Evolutionary conservation across 306 rosid species (phyloP).

Genomic region (cucumber (Cucumis sativus)): DNA sequence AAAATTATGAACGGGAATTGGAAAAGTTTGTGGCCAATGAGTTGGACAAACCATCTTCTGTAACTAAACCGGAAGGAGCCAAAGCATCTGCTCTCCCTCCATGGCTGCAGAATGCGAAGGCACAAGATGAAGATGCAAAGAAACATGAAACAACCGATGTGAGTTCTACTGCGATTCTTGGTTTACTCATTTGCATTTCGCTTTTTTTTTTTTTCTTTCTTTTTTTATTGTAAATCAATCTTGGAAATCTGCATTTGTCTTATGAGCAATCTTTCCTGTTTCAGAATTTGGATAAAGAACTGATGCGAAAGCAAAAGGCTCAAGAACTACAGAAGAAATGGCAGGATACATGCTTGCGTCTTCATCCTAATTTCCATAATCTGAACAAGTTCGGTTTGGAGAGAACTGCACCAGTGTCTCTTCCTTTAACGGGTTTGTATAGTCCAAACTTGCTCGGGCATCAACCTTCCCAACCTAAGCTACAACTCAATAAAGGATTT

Average conservation of each 20-base stretch:
- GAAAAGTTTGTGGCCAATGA: conserved; percentile 41
- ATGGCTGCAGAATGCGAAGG: conserved; percentile 80
- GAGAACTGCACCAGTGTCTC: conserved; percentile 38
- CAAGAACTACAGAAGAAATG: conserved; percentile 73
- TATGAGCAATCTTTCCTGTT: neutral
- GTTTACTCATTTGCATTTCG: neutral
- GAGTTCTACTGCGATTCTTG: neutral
- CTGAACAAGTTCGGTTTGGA: conserved; percentile 39
- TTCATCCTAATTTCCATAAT: conserved; percentile 70
- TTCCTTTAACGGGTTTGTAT: conserved; percentile 45
- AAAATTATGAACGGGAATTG: conserved; percentile 44
- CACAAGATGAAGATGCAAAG: conserved; percentile 23
- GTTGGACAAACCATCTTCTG: conserved; percentile 41
- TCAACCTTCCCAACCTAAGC: conserved; percentile 50
- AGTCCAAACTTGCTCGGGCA: conserved; percentile 36
- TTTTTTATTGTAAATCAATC: neutral
- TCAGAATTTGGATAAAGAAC: conserved; percentile 39
- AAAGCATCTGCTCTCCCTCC: conserved; percentile 46
- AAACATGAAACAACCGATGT: neutral
- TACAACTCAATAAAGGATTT: conserved; percentile 43
- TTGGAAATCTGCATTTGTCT: neutral
- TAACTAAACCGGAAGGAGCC: conserved; percentile 33
- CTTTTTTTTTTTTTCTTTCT: too few relatives aligned
- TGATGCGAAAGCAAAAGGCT: conserved; percentile 37
- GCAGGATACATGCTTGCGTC: conserved; percentile 51